Evolutionary conservation across 495 filamentous ascomycete species (phyloP), one percentile per base, ranked within the genome.

Genomic region (Amorphotheca resinae): DNA sequence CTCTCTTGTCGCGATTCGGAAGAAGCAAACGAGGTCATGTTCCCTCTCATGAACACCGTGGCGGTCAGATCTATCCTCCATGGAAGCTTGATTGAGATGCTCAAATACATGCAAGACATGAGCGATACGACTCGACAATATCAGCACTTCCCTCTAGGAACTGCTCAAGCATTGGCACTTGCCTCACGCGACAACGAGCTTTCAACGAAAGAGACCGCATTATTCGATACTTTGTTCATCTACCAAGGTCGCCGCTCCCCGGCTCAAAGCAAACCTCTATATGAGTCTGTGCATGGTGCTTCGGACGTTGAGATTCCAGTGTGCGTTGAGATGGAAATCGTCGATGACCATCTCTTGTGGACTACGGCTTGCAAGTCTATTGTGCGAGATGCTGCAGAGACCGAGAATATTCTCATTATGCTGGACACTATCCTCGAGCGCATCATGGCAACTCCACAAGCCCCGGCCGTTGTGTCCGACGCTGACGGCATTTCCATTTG

Each of bases 41-140:
- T 87, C 50, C 83, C 83, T 6, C 76, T 78, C 3, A 87, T 87
- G 80, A 87, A 84, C 49, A 87, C 83, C 0, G 72, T 87, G 0
- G 68, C 75, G 0, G 60, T 85, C 1, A 64, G 83, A 9, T 63
- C 68, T 9, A 61, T 84, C 3, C 52, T 84, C 9, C 78, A 85
- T 48, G 82, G 82, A 15, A 68, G 60, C 0, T 57, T 69, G 3
- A 46, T 43, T 6, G 70, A 76, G 15, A 79, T 84, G 70, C 59
- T 85, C 23, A 57, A 57, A 18, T 79, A 83, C 52, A 69, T 80
- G 57, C 82, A 85, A 48, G 64, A 73, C 4, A 74, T 76, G 23
- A 65, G 67, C 49, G 66, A 68, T 11, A 59, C 53, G n/a, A 59
- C 73, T 15, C 44, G 62, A 4, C 59, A 66, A 40, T 72, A 75